Base-by-base conservation (phyloP, 805 yeast species). In the Candida hungchunana region DNA sequence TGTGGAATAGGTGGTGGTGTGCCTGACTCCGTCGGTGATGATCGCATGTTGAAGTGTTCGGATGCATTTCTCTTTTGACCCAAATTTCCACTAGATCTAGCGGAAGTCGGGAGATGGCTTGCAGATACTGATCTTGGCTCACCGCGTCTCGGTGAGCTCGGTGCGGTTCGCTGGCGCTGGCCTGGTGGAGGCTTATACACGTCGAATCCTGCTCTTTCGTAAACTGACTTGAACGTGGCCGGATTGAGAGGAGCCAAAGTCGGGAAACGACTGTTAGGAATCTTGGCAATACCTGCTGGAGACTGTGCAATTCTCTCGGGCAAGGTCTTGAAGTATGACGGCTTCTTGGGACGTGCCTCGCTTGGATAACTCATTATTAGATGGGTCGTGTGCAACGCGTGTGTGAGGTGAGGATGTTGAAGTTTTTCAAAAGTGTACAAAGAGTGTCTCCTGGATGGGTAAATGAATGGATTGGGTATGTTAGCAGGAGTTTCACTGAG, bases 171-270 rank as follows among this genome's bases (percentile, higher is more conserved):
- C 20, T 18, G 44, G 24, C 14, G 18, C 20, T 18, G 44, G 24
- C 24, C 32, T 26, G 36, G 12, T 22, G 25, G 19, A 2, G 56
- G 59, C 29, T 54, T 67, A 40, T 64, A 66, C 9, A 73, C 74
- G 17, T 83, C 93, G 50, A 84, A 84, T 0, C 95, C 95, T 0
- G 93, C 93, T 46, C 93, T 62, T 54, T 84, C 93, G 58, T 82
- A 76, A 3, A 82, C 93, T 2, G 88, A 79, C 47, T 69, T 69
- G 48, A 78, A 80, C 19, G 77, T 62, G 11, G 26, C 28, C 6
- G 42, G 36, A 31, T 71, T 77, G 24, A 73, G 72, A 0, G 82
- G 75, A 36, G 76, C 77, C 42, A 84, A 59, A 0, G 86, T 82
- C 2, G 94, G 94, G 47, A 83, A 84, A 1, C 70, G 65, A n/a